These are phyloP conservation scores for Solanum paucissectum DNA, from an alignment of 257 asterid genomes.

Conservation along the genomic window DNA sequence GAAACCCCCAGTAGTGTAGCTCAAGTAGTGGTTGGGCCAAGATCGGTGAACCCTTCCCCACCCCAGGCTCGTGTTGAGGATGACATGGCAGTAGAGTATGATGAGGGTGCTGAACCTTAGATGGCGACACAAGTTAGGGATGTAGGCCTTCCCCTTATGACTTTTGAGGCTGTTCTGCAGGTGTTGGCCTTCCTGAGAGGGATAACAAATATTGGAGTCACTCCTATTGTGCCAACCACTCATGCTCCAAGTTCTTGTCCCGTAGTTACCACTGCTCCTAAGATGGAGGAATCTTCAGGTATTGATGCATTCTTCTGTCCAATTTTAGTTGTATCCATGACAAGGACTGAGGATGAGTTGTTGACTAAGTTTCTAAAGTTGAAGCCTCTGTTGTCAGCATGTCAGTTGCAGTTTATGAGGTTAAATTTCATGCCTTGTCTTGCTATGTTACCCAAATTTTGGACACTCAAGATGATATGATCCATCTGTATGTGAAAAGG, in stretches of 20 bases:
- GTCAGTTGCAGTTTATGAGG: neutral
- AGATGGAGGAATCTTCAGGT: neutral
- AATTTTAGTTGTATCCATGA: neutral
- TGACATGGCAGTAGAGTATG: neutral
- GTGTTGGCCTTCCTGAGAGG: neutral
- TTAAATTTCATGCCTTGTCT: neutral
- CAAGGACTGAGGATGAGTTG: neutral
- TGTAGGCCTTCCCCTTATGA: neutral
- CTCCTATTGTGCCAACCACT: neutral
- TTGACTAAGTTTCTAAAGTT: neutral
- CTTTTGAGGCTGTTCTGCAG: no score
- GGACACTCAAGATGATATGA: neutral
- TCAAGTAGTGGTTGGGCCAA: neutral
- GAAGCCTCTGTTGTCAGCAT: neutral
- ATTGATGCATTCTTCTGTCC: neutral
- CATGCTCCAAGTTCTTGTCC: fast-evolving
- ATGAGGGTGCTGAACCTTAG: neutral
- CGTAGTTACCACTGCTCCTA: neutral
- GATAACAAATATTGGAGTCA: no score
- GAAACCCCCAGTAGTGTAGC: neutral
- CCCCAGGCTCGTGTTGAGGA: neutral
- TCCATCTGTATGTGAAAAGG: no score
- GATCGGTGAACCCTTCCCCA: neutral
- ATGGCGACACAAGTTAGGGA: neutral
- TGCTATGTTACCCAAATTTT: neutral